phyloP scores from a whole-genome alignment of 1,139 yeast genomes.

The Suhomyces taliae region DNA sequence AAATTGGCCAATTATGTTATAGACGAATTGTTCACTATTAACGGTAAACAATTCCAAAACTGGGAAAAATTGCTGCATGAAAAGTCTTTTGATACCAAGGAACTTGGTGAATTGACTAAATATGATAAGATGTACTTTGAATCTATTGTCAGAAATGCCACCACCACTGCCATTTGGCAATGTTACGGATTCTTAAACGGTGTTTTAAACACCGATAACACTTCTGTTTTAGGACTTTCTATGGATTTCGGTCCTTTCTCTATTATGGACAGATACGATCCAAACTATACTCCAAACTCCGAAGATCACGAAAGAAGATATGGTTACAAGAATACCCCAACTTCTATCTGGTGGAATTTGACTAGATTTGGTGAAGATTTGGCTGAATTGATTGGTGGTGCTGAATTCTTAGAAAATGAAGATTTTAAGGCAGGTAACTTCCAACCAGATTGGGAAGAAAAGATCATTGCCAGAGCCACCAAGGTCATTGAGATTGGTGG shows the following conservation, averaged over 20 bases:
- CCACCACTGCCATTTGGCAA: conserved; percentile 83
- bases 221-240: conserved; percentile 80
- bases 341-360: conserved; percentile 92
- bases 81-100: conserved; percentile 19
- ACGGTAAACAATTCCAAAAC: conserved; percentile 36
- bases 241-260: conserved; percentile 96
- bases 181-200: conserved; percentile 92
- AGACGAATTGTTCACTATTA: conserved; percentile 54
- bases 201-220: conserved; percentile 91
- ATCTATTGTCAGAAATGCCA: conserved; percentile 70
- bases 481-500: conserved; percentile 63
- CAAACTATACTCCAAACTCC: conserved; percentile 83
- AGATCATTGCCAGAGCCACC: conserved; percentile 62
- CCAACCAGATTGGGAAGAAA: conserved; percentile 50
- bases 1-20: conserved; percentile 73
- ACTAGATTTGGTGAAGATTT: conserved; percentile 81
- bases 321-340: conserved; percentile 78
- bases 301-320: conserved; percentile 77
- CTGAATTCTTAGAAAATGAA: conserved; percentile 44
- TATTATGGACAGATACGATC: conserved; percentile 81
- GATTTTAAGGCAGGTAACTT: conserved; percentile 31
- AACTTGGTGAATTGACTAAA: conserved; percentile 47
- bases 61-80: conserved; percentile 21
- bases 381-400: conserved; percentile 77
- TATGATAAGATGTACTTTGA: conserved; percentile 76